Base-by-base conservation (phyloP, 2,329 filamentous ascomycete species). In the Ceratocystiopsis sp. region DNA sequence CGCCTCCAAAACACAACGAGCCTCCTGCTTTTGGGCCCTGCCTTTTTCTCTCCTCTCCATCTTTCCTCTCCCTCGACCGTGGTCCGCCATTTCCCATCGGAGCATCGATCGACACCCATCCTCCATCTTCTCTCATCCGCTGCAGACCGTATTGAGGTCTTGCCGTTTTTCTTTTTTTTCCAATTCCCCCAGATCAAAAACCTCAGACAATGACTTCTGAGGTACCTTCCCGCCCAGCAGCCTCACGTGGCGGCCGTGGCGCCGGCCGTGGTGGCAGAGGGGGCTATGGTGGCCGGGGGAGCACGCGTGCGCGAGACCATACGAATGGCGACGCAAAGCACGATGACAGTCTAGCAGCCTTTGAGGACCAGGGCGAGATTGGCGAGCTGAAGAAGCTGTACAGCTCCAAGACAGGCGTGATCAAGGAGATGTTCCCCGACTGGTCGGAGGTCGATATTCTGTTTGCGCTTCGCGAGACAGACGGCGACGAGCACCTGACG, bases 371-470 rank as follows among this genome's bases (percentile, higher is more conserved):
- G 61, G 83, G 84, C 61, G 87, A 95, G 63, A 73, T 96, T 52
- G 84, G 81, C 58, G 78, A 93, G 64, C 77, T 96, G 59, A 93
- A 93, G 74, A 86, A 84, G 69, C 78, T 84, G 61, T 91, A 93
- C 59, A 74, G 81, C 56, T 67, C 68, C 56, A 84, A 89, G 66
- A 74, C 94, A 54, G 69, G 70, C 49, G 77, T 80, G 55, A 78
- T 98, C 60, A 86, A 84, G 66, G 87, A 94, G 61, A 79, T 96
- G 67, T 95, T 94, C 67, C 78, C 84, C 47, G 81, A 86, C 62
- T 96, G 89, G 91, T 89, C 86, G 54, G 84, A 94, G 57, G 84
- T 87, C 61, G 89, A 96, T 61, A 76, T 96, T 50, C 77, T 96
- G 50, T 91, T 91, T 60, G 87, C 87, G 49, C 71, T 98, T 47